A percentile compares a stretch with the other conserved stretches of the same genome.
These are phyloP conservation scores for Thermoascus crustaceus DNA, from an alignment of 2,329 filamentous ascomycete genomes.

Conservation along the genomic window DNA sequence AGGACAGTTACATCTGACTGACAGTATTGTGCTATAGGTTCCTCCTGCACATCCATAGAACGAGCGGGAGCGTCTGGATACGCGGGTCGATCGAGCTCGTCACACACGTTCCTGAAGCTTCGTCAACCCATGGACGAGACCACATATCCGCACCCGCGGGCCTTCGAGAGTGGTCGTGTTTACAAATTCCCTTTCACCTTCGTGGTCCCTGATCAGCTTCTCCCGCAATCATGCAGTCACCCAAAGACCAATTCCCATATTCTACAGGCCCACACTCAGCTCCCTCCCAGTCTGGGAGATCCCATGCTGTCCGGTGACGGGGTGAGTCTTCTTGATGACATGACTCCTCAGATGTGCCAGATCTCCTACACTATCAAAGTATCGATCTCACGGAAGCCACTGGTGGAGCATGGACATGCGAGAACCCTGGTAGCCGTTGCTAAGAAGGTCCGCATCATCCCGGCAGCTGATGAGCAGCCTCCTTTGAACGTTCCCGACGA, in stretches of 20 bases:
- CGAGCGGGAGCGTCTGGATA: slow-evolving; percentile 45
- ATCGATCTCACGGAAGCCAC: slow-evolving; percentile 33
- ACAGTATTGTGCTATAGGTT: slow-evolving; percentile 33
- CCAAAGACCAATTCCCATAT: slow-evolving; percentile 43
- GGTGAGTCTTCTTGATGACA: slow-evolving; percentile 48
- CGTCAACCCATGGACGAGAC: slow-evolving; percentile 49
- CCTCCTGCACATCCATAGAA: slow-evolving; percentile 47
- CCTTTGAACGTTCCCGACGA: slow-evolving; percentile 45
- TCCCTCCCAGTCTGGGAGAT: slow-evolving; percentile 57
- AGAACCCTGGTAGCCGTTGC: slow-evolving; percentile 42
- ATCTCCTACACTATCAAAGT: slow-evolving; percentile 51
- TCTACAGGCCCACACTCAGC: slow-evolving; percentile 47
- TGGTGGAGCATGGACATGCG: slow-evolving; percentile 29
- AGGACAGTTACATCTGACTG: slow-evolving; percentile 2
- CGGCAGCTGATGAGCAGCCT: slow-evolving; percentile 51
- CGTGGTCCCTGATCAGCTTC: slow-evolving; percentile 52
- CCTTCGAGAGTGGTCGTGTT: slow-evolving; percentile 46
- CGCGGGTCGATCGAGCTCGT: slow-evolving; percentile 47
- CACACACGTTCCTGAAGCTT: slow-evolving; percentile 54
- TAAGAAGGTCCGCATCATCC: slow-evolving; percentile 53
- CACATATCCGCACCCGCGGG: slow-evolving; percentile 47
- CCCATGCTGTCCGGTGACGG: slow-evolving; percentile 45
- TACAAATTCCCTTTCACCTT: slow-evolving; percentile 59
- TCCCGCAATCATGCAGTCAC: slow-evolving; percentile 54
- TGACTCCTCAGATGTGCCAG: slow-evolving; percentile 55